Base-by-base conservation (phyloP, 2,329 filamentous ascomycete species). In the Sporothrix pseudoabietina region DNA sequence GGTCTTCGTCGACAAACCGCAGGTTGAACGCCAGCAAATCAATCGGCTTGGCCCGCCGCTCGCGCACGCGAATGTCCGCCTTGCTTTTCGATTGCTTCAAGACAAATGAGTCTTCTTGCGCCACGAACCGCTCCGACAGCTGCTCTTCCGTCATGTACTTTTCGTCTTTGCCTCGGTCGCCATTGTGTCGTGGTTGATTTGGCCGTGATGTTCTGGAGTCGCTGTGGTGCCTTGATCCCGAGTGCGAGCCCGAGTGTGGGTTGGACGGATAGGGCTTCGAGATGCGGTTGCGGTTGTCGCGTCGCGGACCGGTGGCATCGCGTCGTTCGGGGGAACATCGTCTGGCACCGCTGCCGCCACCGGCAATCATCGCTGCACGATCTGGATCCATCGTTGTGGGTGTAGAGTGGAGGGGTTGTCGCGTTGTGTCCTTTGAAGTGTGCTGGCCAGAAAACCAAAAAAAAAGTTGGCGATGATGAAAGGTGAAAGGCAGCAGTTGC, bases 21-120 rank as follows among this genome's bases (percentile, higher is more conserved):
- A 99, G 84, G 75, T 93, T 97, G 79, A 98, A 96, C 0, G 94
- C 94, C 63, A 99, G 88, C 86, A 93, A 94, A 83, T 99, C 96
- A 78, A 98, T 95, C 10, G 95, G 92, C 79, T 94, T 94, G 72
- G 95, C 94, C 77, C 97, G 90, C 12, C 92, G 92, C 81, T 97
- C 94, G 77, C 94, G 93, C 63, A 98, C 94, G 55, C 96, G 91
- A 77, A 99, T 97, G 76, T 94, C 93, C 57, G 96, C 95, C 85
- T 98, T 98, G 85, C 97, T 98, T 86, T 98, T 99, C 65, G 95
- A 92, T 83, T 99, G 96, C 82, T 94, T 94, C 79, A 99, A 85
- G 73, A 98, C 96, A 79, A 99, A 99, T 76, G 92, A 91, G 84
- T 99, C 96, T 82, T 99, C 96, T 78, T 97, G 93, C 71, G 95